Evolutionary conservation across 164 flowering plant species (phyloP), one percentile per base, ranked within the genome.

Genomic region (Nymphaea colorata): DNA sequence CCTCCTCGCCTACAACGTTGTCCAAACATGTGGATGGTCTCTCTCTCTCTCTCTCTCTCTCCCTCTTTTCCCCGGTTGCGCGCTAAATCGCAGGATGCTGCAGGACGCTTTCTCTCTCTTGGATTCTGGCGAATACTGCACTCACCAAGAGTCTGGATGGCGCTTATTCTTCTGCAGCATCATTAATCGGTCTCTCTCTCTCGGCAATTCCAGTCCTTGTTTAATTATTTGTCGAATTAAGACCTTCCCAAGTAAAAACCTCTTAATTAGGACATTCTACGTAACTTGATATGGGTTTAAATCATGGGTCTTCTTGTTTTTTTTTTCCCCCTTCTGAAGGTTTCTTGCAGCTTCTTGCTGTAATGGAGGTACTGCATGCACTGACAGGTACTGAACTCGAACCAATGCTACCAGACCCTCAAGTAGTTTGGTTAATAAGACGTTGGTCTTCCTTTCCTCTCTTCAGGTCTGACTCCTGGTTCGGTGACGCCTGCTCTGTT

Each of bases 361-460:
- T 87, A 73, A 62, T 86, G 82, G 98, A 90, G 79, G 93, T 90
- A 64, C 42, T 90, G 42, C 95, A 90, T 73, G 93, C 90, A 59
- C 93, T 90, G 44, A 61, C 86, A 64, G 98, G 96, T 90, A 73
- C 36, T 25, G 44, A 42, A 6, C 59, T 17, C 64, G 16, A 47
- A 11, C 41, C 44, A 45, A 17, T 11, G 59, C 4, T 15, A 14
- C 47, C 8, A 41, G 2, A 15, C 42, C 15, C 55, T 4, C 16
- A 41, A 59, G 36, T 16, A 10, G 45, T 59, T 44, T 17, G 61
- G 59, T 25, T 25, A 25, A 25, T 25, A 1, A 25, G 36, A 25
- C 36, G 36, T 0, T 25, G 1, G 36, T 25, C 36, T 25, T 42
- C 7, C 4, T 53, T 65, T 66, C n/a, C 6, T 44, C 41, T 14